Percentiles rank a stretch among this genome's conserved stretches.
These are phyloP conservation scores for Sanghuangporus sanghuang DNA, from an alignment of 1,284 basidiomycete genomes.

Conservation along the genomic window DNA sequence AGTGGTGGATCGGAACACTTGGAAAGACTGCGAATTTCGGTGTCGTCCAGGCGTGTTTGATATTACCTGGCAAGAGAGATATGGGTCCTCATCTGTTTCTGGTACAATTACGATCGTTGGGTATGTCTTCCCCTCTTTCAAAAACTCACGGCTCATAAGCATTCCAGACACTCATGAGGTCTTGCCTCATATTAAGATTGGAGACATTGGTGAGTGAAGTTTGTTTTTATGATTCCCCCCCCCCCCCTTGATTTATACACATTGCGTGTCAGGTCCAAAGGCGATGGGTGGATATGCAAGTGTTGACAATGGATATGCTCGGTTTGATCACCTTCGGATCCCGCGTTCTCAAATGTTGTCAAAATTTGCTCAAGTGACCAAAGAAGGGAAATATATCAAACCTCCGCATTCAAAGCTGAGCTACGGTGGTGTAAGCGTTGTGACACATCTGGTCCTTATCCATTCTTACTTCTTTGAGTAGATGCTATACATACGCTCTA, in stretches of 20 bases:
- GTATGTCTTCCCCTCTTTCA: conserved; percentile 28
- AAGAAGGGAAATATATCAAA: conserved; percentile 60
- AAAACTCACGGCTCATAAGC: background rate
- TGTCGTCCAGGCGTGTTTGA: conserved; percentile 72
- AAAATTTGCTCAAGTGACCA: conserved; percentile 67
- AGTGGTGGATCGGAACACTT: conserved; percentile 80
- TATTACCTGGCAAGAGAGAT: conserved; percentile 58
- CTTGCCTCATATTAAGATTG: conserved; percentile 63
- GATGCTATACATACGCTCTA: conserved; percentile 69
- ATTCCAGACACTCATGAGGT: conserved; percentile 51
- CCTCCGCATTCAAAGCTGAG: conserved; percentile 72
- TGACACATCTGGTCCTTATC: background rate
- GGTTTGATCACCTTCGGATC: conserved; percentile 68
- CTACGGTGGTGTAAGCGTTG: conserved; percentile 61
- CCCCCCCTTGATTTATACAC: background rate
- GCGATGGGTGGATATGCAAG: conserved; percentile 48
- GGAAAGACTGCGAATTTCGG: conserved; percentile 76
- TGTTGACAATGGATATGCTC: conserved; percentile 68
- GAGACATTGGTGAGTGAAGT: conserved; percentile 60
- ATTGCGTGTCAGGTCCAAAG: conserved; percentile 51
- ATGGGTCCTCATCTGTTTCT: conserved; percentile 79
- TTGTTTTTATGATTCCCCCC: background rate
- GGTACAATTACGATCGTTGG: conserved; percentile 58
- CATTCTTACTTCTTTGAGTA: conserved; percentile 23
- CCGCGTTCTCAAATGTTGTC: conserved; percentile 74